Evolutionary conservation across 176 grass and related monocot genomes (phyloP), one percentile per base, ranked within the genome.

Genomic region (Cymbopogon citratus): DNA sequence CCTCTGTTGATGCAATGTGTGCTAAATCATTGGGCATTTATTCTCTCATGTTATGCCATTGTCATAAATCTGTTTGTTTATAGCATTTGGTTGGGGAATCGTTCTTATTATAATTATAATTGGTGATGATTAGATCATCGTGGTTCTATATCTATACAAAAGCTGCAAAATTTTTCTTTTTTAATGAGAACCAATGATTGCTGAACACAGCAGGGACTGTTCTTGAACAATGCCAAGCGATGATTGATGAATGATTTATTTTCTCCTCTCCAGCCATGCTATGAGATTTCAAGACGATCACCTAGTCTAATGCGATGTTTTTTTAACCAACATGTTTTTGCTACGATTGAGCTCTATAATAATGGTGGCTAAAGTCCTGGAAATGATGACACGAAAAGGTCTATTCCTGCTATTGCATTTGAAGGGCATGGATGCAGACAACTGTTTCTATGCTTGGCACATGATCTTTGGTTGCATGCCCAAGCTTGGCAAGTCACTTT

Each of bases 61-160:
- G 9, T 34, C 56, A 15, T 51, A 21, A 15, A 11, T n/a, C 27
- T 38, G 26, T 57, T 10, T 66, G 75, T 62, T 52, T 69, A 3
- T 6, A 21, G 7, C 1, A 34, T 31, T 80, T 84, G 9, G 71
- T 33, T 43, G 19, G 14, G 4, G 26, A 56, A 12, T 61, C 0
- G 41, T 68, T 23, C 36, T 12, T 76, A 61, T 40, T 27, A 14
- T 51, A 23, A 60, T 64, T 8, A 41, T 40, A 45, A n/a, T n/a
- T n/a, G n/a, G n/a, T n/a, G n/a, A n/a, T n/a, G 65, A 73, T 78
- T 29, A n/a, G 34, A 73, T 78, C 70, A 60, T 59, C 61, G 19
- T 59, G 24, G 2, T 66, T 23, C 23, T 41, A 52, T 16, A 41
- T 39, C 3, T 38, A 60, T n/a, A n/a, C n/a, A 33, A 51, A 77